Conservation (phyloP, 129 eudicot species). For the Apium graveolens region DNA sequence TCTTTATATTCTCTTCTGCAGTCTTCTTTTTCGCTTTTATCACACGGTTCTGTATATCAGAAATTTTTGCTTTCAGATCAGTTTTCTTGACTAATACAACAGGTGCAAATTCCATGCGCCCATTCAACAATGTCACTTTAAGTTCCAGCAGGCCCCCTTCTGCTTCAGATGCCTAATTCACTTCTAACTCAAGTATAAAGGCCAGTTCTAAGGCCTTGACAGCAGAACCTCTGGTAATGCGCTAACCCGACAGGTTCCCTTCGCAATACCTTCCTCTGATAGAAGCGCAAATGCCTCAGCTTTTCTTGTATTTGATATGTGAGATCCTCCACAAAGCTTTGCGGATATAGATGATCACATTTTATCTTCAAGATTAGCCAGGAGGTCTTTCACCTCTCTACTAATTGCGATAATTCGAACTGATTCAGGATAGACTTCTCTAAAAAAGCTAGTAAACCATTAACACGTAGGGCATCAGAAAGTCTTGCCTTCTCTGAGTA, state of each 20-base stretch:
- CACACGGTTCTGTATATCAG: slow-evolving; percentile 63
- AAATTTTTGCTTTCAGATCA: slow-evolving; percentile 58
- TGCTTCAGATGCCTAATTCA: slow-evolving; percentile 51
- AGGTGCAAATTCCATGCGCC: slow-evolving; percentile 64
- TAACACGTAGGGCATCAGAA: slow-evolving; percentile 67
- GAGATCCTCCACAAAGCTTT: slow-evolving; percentile 97
- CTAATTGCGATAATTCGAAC: slow-evolving; percentile 89
- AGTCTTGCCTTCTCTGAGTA: slow-evolving; percentile 74
- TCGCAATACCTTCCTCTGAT: slow-evolving; percentile 96
- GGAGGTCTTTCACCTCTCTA: slow-evolving; percentile 61
- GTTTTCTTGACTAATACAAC: slow-evolving; percentile 78
- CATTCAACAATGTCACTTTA: too few relatives aligned
- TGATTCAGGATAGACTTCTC: slow-evolving; percentile 96
- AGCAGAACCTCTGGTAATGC: slow-evolving; percentile 80
- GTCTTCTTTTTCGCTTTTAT: slow-evolving; percentile 61
- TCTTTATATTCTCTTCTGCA: slow-evolving; percentile 59
- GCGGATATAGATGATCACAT: slow-evolving; percentile 74
- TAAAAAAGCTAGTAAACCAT: slow-evolving; percentile 84
- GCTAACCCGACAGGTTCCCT: slow-evolving; percentile 86
- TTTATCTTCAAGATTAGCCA: slow-evolving; percentile 66
- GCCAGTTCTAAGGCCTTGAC: slow-evolving; percentile 62
- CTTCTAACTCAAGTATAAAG: slow-evolving; percentile 59
- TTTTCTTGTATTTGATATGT: slow-evolving; percentile 79
- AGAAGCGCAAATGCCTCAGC: slow-evolving; percentile 84
- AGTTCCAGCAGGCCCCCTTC: slow-evolving; percentile 70